Evolutionary conservation across 805 yeast species (phyloP), one percentile per base, ranked within the genome.

Genomic region (Wickerhamiella kurtzmanii): DNA sequence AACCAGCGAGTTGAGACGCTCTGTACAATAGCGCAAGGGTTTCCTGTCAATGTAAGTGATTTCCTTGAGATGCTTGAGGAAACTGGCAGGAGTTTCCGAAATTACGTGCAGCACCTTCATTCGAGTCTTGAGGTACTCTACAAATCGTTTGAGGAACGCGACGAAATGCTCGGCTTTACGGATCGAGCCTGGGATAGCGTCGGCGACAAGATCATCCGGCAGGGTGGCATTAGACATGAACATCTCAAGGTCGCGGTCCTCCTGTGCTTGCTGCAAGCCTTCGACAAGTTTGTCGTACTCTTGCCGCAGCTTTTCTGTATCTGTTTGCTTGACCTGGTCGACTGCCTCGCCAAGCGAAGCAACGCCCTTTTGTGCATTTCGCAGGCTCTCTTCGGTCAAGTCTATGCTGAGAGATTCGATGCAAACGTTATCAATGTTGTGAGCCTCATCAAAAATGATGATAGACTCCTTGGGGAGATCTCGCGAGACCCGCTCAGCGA

Each of bases 31-130:
- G 47, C 92, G 63, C 41, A 92, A 67, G 0, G 99, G 99, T 59
- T 92, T 92, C 49, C 80, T 69, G 54, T 92, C 98, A 41, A 92
- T 92, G 59, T 79, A 92, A 1, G 98, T 92, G 43, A 92, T 66
- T 49, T 89, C 96, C 60, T 89, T 88, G 60, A 94, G 67, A 69
- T 92, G 98, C 60, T 85, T 94, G 49, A 92, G 64, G 58, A 92
- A 92, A 32, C 96, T 86, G 3, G 79, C 75, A 0, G 99, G 98
- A 0, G 98, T 92, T 62, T 92, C 99, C n/a, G 96, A 85, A 39
- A 92, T 87, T 35, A 92, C 98, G 67, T 89, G 96, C 44, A 94
- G 66, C 2, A 92, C 96, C 67, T 92, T 94, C 97, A 92, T 92
- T 65, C 98, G 77, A 2, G 96, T 89, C 59, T 89, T 92, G 57